Base-by-base conservation (phyloP, 257 asterid genomes). In the Ilex asprella region DNA sequence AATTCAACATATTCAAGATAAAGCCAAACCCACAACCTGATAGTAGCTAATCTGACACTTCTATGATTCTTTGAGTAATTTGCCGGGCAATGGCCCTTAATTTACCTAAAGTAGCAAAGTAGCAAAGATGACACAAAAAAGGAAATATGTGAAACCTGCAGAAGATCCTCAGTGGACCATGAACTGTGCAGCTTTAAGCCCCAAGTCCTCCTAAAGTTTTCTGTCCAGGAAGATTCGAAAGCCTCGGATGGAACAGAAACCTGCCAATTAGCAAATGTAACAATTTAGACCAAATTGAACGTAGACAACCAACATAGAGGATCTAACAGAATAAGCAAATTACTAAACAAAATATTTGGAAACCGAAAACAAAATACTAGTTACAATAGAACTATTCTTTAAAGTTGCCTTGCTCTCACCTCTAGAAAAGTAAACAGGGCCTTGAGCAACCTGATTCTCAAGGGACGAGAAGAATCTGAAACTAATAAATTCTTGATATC, bases 171-270 rank as follows among this genome's bases (percentile, higher is more conserved):
- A 0, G 78, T 58, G 15, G 89, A 82, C 44, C 86, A 82, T 32
- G 85, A 72, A 59, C 58, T 80, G 55, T 82, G 90, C 71, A 93
- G 78, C 81, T 75, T 87, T 21, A 74, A 51, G 57, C 92, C 97
- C 97, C 97, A 93, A 14, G 75, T 65, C 65, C 71, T 75, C 76
- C 99, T 76, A 44, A 58, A 44, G 50, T 87, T 95, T 75, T 82
- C 95, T 10, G 87, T 77, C 99, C 99, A 93, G 63, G 83, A 81
- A 68, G 87, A 76, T 72, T 77, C 83, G 73, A 93, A 86, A 57
- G 94, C 95, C 68, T 87, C 91, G 12, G 69, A 27, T 16, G 96
- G 97, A 76, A 89, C 78, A 77, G 78, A 84, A 59, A 78, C 94
- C 99, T 93, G 87, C 44, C 66, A 71, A 51, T 32, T 16, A 16